phyloP scores from a whole-genome alignment of 169 alveolate species.

The Plasmodium falciparum region DNA sequence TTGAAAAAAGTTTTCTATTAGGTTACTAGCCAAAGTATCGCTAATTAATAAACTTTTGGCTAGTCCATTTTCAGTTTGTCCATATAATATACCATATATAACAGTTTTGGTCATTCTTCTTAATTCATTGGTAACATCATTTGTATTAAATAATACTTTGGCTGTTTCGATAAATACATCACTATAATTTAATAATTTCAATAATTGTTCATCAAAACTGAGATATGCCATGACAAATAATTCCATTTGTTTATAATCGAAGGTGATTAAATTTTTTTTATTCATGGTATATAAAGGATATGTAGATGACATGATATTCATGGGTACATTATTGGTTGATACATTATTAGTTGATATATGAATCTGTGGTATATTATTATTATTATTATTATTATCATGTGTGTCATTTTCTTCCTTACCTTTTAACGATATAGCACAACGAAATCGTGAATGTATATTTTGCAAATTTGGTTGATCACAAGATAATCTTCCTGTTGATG shows the following conservation, averaged over 20 bases:
- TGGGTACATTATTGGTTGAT: background rate
- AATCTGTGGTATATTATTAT: background rate
- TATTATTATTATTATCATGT: background rate
- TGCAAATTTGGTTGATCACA: conserved; percentile 82
- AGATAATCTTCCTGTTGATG: conserved; percentile 85
- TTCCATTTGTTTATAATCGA: conserved; percentile 84
- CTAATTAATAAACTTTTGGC: conserved; percentile 78
- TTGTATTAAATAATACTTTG: conserved; percentile 70
- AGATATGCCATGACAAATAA: conserved; percentile 82
- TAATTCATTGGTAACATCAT: conserved; percentile 78
- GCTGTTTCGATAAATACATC: conserved; percentile 79
- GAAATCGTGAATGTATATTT: conserved; percentile 78
- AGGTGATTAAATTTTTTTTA: conserved; percentile 61
- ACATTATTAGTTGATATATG: too few species aligned
- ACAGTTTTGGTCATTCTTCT: conserved; percentile 83
- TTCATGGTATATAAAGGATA: background rate
- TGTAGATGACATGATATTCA: too few species aligned
- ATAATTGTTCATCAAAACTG: conserved; percentile 74
- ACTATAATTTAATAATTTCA: conserved; percentile 47
- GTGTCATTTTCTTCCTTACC: background rate
- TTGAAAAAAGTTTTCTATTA: conserved; percentile 77
- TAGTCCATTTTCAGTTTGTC: conserved; percentile 82
- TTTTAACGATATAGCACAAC: conserved; percentile 63
- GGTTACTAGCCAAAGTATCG: conserved; percentile 67
- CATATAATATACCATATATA: conserved; percentile 83